Conservation (phyloP, 257 asterid species). For the Salvia rosmarinus region DNA sequence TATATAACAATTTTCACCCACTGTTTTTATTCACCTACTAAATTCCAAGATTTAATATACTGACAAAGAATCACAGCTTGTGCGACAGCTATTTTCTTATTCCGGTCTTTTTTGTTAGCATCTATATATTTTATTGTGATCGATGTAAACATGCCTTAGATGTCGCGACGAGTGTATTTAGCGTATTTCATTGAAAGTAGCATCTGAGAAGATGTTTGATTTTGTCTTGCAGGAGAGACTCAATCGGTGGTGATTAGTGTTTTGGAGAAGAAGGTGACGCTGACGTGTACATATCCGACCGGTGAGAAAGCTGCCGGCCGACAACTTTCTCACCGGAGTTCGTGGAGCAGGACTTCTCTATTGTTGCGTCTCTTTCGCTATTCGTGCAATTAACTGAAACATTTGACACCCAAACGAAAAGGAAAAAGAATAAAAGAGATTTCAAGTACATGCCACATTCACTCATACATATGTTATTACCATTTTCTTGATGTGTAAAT, state of each 20-base stretch:
- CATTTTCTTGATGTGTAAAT: conserved; percentile 26
- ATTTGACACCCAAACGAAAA: background rate
- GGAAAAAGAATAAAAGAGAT: background rate
- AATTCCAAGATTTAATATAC: conserved; percentile 3
- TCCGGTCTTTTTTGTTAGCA: background rate
- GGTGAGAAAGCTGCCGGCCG: conserved; percentile 29
- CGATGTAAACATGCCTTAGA: background rate
- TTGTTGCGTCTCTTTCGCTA: conserved; percentile 45
- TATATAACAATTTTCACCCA: background rate
- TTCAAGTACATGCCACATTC: conserved; percentile 10
- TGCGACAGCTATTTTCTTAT: background rate
- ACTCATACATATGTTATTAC: background rate
- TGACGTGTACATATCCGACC: conserved; percentile 54
- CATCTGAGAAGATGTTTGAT: background rate
- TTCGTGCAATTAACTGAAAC: conserved; percentile 40
- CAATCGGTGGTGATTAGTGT: conserved; percentile 74
- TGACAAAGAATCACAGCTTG: conserved; percentile 28
- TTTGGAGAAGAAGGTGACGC: conserved; percentile 69
- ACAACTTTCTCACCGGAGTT: conserved; percentile 36
- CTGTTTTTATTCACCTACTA: background rate
- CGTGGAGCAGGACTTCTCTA: conserved; percentile 40
- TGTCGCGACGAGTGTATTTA: too few species aligned
- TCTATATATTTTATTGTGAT: background rate
- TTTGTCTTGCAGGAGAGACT: conserved; percentile 59
- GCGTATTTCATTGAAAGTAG: background rate